Conservation (phyloP, 257 asterid genomes). For the Nicotiana obtusifolia region DNA sequence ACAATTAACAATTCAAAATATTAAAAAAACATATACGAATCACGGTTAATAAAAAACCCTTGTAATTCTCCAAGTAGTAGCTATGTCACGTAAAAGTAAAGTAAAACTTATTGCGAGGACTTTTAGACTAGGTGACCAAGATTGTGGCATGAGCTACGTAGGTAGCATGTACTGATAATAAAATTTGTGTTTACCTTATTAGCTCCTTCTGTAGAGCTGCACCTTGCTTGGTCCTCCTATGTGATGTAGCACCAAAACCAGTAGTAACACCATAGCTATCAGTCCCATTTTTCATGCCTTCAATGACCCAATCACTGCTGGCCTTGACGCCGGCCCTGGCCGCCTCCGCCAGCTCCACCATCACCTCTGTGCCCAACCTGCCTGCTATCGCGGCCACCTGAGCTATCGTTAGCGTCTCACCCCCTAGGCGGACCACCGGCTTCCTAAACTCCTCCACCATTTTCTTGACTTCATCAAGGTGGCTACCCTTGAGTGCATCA, state of each 20-base stretch:
- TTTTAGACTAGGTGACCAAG: background rate
- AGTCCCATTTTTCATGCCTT: constrained; percentile 29
- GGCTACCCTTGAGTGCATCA: constrained; percentile 34
- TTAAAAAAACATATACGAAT: too few species aligned
- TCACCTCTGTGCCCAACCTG: background rate
- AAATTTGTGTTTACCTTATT: constrained; percentile 21
- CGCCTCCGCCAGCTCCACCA: constrained; percentile 35
- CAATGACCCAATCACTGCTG: constrained; percentile 42
- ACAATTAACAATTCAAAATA: too few species aligned
- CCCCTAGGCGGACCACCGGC: constrained; percentile 28
- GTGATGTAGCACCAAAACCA: constrained; percentile 43
- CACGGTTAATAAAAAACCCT: too few species aligned
- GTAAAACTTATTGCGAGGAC: background rate
- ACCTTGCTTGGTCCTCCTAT: constrained; percentile 35
- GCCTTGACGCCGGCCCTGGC: constrained; percentile 36
- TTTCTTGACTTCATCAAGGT: constrained; percentile 28
- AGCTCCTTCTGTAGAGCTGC: constrained; percentile 41
- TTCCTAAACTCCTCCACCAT: constrained; percentile 34
- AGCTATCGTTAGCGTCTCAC: constrained; percentile 31
- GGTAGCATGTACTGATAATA: background rate
- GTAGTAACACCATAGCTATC: constrained; percentile 43
- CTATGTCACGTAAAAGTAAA: background rate
- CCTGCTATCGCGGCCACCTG: constrained; percentile 39
- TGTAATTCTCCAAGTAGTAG: too few species aligned
- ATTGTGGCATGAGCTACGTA: background rate